Conservation (phyloP, 148 eudicot genomes). For the Heliamphora exappendiculata region DNA sequence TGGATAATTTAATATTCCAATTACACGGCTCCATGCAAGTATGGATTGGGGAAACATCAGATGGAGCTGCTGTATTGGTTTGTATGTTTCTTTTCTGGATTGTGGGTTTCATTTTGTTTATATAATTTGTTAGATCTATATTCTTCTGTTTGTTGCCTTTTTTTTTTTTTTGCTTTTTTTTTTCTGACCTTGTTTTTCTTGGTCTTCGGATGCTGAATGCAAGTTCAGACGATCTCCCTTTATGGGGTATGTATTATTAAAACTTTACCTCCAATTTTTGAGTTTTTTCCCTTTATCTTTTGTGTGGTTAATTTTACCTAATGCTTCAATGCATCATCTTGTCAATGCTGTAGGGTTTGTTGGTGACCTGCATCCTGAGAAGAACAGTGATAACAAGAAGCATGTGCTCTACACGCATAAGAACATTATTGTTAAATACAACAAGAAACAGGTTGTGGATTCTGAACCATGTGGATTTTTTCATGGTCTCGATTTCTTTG, state of each 20-base stretch:
- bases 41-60: not conserved
- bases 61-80: not conserved
- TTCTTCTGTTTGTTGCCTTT: slow-evolving; percentile 4
- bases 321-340: slow-evolving; percentile 1
- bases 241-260: slow-evolving; percentile 59
- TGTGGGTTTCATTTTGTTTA: not conserved
- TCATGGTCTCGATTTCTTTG: not conserved
- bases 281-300: not conserved
- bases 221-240: slow-evolving; percentile 66
- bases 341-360: slow-evolving; percentile 52
- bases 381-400: slow-evolving; percentile 52
- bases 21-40: not conserved
- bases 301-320: not conserved
- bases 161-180: slow-evolving; percentile 16
- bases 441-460: slow-evolving; percentile 62
- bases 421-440: slow-evolving; percentile 55
- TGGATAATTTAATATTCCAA: not conserved
- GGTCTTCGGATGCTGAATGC: slow-evolving; percentile 23
- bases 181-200: slow-evolving; percentile 14
- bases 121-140: not conserved
- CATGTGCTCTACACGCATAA: slow-evolving; percentile 73
- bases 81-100: not conserved
- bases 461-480: not conserved
- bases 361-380: slow-evolving; percentile 75
- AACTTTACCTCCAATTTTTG: not conserved